phyloP scores from a whole-genome alignment of 225 moss, liverwort and hornwort species.

The Asterella californica region DNA sequence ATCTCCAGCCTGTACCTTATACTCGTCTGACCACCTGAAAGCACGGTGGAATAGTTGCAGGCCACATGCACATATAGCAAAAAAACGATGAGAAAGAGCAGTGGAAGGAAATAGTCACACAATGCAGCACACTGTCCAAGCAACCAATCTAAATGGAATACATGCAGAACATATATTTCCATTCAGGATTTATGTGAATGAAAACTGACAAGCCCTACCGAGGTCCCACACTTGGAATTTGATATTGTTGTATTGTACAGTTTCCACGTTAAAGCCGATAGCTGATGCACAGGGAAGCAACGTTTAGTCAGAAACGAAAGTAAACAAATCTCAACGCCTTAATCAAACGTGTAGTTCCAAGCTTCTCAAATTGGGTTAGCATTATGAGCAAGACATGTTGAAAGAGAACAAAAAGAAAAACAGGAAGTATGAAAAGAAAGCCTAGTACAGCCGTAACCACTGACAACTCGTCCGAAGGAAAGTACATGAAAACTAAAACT shows the following conservation, averaged over 20 bases:
- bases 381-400: not conserved
- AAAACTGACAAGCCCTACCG: slow-evolving; percentile 40
- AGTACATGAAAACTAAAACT: too few relatives aligned
- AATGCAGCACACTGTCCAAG: not conserved
- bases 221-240: slow-evolving; percentile 99
- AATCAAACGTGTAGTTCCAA: not conserved
- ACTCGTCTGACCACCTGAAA: slow-evolving; percentile 91
- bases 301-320: not conserved
- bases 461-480: not conserved
- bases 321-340: too few relatives aligned
- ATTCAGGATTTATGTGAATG: not conserved
- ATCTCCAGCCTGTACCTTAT: slow-evolving; percentile 53
- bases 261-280: slow-evolving; percentile 98
- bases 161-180: not conserved
- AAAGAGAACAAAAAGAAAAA: too few relatives aligned
- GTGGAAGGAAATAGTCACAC: not conserved
- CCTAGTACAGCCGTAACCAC: not conserved
- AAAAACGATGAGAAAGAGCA: not conserved
- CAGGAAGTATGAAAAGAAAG: too few relatives aligned
- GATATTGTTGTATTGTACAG: slow-evolving; percentile 97
- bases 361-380: not conserved
- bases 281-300: slow-evolving; percentile 38
- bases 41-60: not conserved
- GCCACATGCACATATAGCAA: slow-evolving; percentile 3
- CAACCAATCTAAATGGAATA: not conserved